Evolutionary conservation across 176 grass and related monocot species (phyloP).

Genomic region (Poa pratensis): DNA sequence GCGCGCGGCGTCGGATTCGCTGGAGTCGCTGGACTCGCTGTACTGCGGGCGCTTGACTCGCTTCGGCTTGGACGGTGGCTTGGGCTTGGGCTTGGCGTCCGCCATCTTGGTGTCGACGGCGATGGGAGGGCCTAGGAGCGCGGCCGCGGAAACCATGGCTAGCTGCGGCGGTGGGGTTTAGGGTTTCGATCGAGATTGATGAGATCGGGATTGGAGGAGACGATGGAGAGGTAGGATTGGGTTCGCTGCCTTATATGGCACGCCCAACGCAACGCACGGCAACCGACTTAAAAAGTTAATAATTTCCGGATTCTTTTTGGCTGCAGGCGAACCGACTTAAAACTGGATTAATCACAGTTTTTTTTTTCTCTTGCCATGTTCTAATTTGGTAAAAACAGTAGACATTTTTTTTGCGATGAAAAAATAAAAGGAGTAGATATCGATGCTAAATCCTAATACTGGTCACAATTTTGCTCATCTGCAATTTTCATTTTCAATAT

Average conservation of each 20-base stretch:
- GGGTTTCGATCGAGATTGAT: background rate
- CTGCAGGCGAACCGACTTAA: constrained; percentile 11
- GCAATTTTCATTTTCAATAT: too few relatives aligned
- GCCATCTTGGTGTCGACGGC: constrained; percentile 25
- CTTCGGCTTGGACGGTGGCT: constrained; percentile 2
- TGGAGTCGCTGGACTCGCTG: background rate
- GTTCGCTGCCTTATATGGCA: background rate
- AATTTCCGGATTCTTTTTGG: background rate
- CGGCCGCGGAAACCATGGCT: constrained; percentile 2
- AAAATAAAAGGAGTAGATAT: background rate
- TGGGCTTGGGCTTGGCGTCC: background rate
- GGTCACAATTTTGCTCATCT: background rate
- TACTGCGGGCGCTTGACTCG: too few relatives aligned
- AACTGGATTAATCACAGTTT: background rate
- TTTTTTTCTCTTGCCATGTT: background rate
- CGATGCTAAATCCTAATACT: background rate
- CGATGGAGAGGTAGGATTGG: background rate
- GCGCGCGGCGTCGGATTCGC: background rate
- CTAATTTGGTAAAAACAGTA: background rate
- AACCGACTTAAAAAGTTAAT: background rate
- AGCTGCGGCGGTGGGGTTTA: background rate
- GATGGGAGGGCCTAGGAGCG: constrained; percentile 35
- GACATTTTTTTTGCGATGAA: too few relatives aligned
- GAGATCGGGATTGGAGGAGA: constrained; percentile 12
- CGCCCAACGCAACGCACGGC: background rate